Evolutionary conservation across 345 rosid species (phyloP).

Genomic region (Hypericum perforatum): DNA sequence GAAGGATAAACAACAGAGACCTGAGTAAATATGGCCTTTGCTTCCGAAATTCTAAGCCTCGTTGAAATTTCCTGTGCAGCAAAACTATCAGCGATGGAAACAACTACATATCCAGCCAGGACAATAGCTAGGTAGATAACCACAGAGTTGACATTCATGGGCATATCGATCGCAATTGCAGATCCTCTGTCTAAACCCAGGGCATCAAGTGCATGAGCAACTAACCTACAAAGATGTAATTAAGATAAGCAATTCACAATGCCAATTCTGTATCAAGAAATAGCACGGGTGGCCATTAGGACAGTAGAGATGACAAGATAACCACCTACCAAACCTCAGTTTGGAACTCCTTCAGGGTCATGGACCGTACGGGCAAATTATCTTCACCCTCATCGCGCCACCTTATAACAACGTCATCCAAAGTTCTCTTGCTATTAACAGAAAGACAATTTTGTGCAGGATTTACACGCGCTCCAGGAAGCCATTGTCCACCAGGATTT

Average conservation of each 20-base stretch:
- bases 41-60: slow-evolving; percentile 73
- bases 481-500: slow-evolving; percentile 82
- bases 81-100: slow-evolving; percentile 96
- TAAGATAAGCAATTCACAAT: too few species aligned
- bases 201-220: slow-evolving; percentile 59
- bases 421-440: slow-evolving; percentile 35
- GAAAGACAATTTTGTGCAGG: slow-evolving; percentile 68
- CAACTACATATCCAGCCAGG: slow-evolving; percentile 77
- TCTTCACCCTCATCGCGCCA: slow-evolving; percentile 89
- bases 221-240: slow-evolving; percentile 38
- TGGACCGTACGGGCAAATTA: slow-evolving; percentile 46
- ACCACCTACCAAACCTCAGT: slow-evolving; percentile 60
- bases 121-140: slow-evolving; percentile 84
- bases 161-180: slow-evolving; percentile 89
- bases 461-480: slow-evolving; percentile 76
- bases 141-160: slow-evolving; percentile 81
- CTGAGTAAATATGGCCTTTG: slow-evolving; percentile 93
- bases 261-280: too few species aligned
- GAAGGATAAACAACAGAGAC: slow-evolving; percentile 19
- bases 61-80: slow-evolving; percentile 75
- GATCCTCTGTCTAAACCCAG: slow-evolving; percentile 67
- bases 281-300: too few species aligned
- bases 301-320: too few species aligned
- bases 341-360: slow-evolving; percentile 69
- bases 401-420: slow-evolving; percentile 48